Evolutionary conservation across 495 filamentous ascomycete species (phyloP).

Genomic region (Penicillium paradoxum): DNA sequence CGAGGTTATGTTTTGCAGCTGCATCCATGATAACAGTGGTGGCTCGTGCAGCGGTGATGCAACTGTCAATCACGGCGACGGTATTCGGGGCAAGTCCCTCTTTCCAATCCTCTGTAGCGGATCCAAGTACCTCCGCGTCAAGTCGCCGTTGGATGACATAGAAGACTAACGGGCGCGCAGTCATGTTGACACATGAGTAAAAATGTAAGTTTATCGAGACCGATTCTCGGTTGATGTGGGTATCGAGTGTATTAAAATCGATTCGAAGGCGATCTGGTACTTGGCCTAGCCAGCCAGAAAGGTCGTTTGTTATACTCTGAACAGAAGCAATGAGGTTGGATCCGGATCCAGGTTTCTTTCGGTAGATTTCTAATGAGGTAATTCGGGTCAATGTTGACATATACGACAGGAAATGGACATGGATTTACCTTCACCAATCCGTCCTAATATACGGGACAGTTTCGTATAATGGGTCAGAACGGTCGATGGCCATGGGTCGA

Average conservation of each 20-base stretch:
- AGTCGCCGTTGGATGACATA: slow-evolving; percentile 45
- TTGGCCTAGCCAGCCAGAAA: slow-evolving; percentile 38
- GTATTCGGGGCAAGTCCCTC: slow-evolving; percentile 37
- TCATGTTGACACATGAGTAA: slow-evolving; percentile 51
- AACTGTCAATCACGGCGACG: slow-evolving; percentile 44
- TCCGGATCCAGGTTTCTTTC: slow-evolving; percentile 39
- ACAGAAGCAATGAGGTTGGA: slow-evolving; percentile 42
- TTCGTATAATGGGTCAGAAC: slow-evolving; percentile 45
- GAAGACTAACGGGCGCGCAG: slow-evolving; percentile 44
- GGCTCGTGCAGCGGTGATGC: slow-evolving; percentile 42
- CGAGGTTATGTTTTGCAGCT: slow-evolving; percentile 39
- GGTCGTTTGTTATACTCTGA: slow-evolving; percentile 39
- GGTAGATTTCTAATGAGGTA: slow-evolving; percentile 36
- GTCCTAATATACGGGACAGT: slow-evolving; percentile 41
- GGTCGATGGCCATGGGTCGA: slow-evolving; percentile 39
- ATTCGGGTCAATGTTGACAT: neutral
- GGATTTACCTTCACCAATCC: slow-evolving; percentile 34
- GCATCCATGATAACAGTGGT: slow-evolving; percentile 45
- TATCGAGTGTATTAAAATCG: slow-evolving; percentile 35
- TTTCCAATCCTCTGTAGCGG: slow-evolving; percentile 35
- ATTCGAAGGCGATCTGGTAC: slow-evolving; percentile 41
- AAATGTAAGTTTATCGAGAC: slow-evolving; percentile 47
- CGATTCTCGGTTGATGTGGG: slow-evolving; percentile 36
- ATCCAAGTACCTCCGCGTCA: slow-evolving; percentile 20
- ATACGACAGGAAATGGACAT: neutral